phyloP scores from a whole-genome alignment of 805 yeast species.

The Cyberlindnera euphorbiae region DNA sequence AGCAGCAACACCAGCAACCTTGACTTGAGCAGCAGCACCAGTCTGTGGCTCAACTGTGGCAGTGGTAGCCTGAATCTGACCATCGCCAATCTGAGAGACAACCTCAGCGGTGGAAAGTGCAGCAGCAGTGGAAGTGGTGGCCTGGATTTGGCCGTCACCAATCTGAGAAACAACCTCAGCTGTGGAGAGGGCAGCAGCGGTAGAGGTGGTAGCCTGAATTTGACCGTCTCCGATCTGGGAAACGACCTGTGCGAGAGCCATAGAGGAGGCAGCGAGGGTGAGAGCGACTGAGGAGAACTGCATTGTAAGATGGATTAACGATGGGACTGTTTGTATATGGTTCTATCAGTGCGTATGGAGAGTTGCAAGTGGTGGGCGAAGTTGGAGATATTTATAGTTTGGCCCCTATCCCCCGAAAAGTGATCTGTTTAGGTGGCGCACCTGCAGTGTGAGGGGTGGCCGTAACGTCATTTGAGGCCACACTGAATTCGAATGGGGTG shows the following conservation, averaged over 20 bases:
- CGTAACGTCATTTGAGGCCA: slow-evolving; percentile 5
- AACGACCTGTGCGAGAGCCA: slow-evolving; percentile 26
- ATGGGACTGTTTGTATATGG: slow-evolving; percentile 3
- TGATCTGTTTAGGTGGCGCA: too few species aligned
- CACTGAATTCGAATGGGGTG: too few species aligned
- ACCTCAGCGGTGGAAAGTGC: slow-evolving; percentile 16
- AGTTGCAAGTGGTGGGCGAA: too few species aligned
- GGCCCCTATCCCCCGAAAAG: too few species aligned
- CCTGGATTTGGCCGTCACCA: slow-evolving; percentile 39
- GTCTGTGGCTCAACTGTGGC: slow-evolving; percentile 27
- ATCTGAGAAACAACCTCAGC: slow-evolving; percentile 31
- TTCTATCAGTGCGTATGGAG: too few species aligned
- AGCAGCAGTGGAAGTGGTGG: slow-evolving; percentile 20
- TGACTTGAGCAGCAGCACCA: slow-evolving; percentile 19
- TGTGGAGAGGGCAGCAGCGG: slow-evolving; percentile 3
- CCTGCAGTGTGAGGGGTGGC: too few species aligned
- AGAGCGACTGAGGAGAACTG: slow-evolving; percentile 17
- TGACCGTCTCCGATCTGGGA: slow-evolving; percentile 46
- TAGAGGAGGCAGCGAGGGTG: slow-evolving; percentile 14
- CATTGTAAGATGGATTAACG: slow-evolving; percentile 9
- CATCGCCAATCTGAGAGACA: slow-evolving; percentile 38
- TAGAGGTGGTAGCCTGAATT: slow-evolving; percentile 18
- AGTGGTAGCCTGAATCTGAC: slow-evolving; percentile 33
- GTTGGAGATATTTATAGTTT: slow-evolving; percentile 1
- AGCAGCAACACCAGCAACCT: slow-evolving; percentile 20